phyloP scores from a whole-genome alignment of 192 early-diverging fungal species.

The Backusella westeae region DNA sequence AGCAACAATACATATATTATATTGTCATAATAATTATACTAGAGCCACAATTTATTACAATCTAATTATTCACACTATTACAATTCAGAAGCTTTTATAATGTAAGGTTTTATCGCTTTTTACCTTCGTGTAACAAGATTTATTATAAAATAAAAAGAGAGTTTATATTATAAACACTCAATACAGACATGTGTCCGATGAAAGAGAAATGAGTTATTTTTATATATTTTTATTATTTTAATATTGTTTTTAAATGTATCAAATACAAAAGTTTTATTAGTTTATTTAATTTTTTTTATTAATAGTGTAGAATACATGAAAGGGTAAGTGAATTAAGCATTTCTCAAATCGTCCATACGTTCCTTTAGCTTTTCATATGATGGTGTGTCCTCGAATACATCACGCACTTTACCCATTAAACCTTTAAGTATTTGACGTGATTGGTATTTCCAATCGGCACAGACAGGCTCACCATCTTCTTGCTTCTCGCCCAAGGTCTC shows the following conservation, averaged over 20 bases:
- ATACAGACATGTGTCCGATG: not conserved
- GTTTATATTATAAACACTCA: not conserved
- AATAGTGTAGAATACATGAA: not conserved
- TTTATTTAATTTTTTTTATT: not conserved
- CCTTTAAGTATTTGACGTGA: conserved; percentile 78
- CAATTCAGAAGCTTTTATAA: not conserved
- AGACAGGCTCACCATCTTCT: conserved; percentile 53
- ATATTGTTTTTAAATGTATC: not conserved
- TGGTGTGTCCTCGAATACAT: conserved; percentile 63
- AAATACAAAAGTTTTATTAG: not conserved
- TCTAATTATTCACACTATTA: not conserved
- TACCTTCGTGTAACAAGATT: not conserved
- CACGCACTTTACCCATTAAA: conserved; percentile 80
- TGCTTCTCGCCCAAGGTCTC: conserved; percentile 68
- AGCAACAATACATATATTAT: not conserved
- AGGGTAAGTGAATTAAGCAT: not conserved
- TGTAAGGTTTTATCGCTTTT: not conserved
- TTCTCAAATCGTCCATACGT: conserved; percentile 47
- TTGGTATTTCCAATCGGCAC: conserved; percentile 90
- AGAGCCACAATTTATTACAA: not conserved
- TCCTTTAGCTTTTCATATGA: conserved; percentile 62
- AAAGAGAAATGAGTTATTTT: not conserved
- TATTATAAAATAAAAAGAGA: not conserved
- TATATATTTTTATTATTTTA: not conserved
- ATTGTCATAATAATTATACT: not conserved